phyloP scores from a whole-genome alignment of 257 asterid genomes.

The Apocynum venetum region DNA sequence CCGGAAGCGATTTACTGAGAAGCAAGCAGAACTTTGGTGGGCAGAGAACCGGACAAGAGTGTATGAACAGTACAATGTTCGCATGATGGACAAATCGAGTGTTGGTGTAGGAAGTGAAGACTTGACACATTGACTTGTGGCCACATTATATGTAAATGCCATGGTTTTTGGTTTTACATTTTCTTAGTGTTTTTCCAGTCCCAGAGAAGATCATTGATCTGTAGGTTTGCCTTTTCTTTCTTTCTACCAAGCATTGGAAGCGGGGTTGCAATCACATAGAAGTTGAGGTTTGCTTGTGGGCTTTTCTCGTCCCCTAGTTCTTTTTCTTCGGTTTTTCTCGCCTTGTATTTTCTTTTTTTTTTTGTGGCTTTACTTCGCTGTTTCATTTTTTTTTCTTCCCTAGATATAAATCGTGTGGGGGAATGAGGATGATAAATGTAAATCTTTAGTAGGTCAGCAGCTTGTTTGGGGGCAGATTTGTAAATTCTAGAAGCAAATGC shows the following conservation, averaged over 20 bases:
- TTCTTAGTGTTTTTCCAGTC: conserved; percentile 24
- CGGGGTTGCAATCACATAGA: conserved; percentile 27
- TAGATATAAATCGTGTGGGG: conserved; percentile 22
- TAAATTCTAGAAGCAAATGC: conserved; percentile 47
- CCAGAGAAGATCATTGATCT: conserved; percentile 25
- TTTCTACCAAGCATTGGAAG: conserved; percentile 22
- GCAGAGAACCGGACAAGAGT: conserved; percentile 61
- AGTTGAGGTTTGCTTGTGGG: conserved; percentile 33
- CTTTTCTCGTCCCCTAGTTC: conserved; percentile 10
- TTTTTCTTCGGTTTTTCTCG: conserved; percentile 1
- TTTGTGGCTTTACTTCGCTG: conserved; percentile 33
- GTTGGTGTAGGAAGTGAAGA: conserved; percentile 57
- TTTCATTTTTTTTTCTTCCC: conserved; percentile 20
- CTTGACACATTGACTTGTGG: conserved; percentile 35
- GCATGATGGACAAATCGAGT: conserved; percentile 50
- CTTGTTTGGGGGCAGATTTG: conserved; percentile 51
- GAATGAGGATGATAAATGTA: conserved; percentile 54
- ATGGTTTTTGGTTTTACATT: conserved; percentile 15
- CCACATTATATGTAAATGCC: conserved; percentile 23
- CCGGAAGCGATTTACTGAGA: conserved; percentile 61
- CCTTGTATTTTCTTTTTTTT: conserved; percentile 11
- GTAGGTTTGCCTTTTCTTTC: conserved; percentile 28
- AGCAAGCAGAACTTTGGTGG: conserved; percentile 65
- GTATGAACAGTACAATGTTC: conserved; percentile 53
- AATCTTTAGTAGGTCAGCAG: conserved; percentile 36